These are phyloP conservation scores for Samsoniella hepiali DNA, from an alignment of 2,329 filamentous ascomycete genomes.

Conservation along the genomic window DNA sequence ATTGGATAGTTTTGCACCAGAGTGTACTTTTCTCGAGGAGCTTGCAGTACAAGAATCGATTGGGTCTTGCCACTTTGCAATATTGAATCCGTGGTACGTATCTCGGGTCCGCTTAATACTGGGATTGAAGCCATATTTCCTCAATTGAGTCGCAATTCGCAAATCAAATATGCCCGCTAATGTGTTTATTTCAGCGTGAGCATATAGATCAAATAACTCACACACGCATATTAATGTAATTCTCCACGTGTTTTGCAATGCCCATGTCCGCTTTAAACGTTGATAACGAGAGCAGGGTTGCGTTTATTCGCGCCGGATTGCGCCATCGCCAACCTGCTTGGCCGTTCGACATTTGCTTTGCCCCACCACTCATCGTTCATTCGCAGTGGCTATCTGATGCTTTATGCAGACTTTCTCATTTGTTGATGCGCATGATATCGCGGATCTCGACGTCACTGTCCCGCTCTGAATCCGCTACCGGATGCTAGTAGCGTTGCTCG, in stretches of 20 bases:
- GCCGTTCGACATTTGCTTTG: not conserved
- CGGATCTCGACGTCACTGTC: not conserved
- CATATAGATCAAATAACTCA: not conserved
- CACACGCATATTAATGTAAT: not conserved
- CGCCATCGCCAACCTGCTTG: not conserved
- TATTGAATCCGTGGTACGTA: not conserved
- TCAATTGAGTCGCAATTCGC: not conserved
- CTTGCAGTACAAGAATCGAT: not conserved
- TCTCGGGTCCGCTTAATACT: not conserved
- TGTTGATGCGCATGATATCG: not conserved
- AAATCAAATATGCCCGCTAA: too few species aligned
- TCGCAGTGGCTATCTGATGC: not conserved
- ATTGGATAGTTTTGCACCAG: constrained; percentile 37
- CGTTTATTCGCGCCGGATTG: constrained; percentile 13
- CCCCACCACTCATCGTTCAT: not conserved
- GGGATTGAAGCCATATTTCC: not conserved
- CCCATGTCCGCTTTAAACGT: not conserved
- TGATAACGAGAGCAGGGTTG: not conserved
- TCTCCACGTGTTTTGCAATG: not conserved
- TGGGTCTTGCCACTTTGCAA: not conserved
- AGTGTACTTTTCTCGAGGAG: constrained; percentile 3
- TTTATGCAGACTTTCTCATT: not conserved
- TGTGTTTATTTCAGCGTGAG: too few species aligned
- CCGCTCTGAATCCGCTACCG: too few species aligned
- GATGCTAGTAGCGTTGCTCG: too few species aligned